phyloP scores from a whole-genome alignment of 331 rosid genomes.

The Pyrus hybrid region DNA sequence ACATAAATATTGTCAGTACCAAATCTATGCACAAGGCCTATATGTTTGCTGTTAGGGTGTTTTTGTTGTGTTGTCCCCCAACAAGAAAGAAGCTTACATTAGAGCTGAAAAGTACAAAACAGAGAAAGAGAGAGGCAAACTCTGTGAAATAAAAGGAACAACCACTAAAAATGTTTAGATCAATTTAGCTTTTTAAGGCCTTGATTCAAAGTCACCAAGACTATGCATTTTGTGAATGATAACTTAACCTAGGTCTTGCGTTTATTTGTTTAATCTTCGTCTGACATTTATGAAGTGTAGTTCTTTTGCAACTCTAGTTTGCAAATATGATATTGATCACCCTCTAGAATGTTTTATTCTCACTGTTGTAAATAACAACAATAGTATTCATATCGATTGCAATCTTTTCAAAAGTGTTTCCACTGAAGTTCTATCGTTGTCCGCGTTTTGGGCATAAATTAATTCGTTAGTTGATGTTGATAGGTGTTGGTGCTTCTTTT shows the following conservation, averaged over 20 bases:
- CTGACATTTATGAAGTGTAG: not conserved
- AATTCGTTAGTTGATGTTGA: slow-evolving; percentile 33
- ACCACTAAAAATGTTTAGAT: not conserved
- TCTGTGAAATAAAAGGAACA: not conserved
- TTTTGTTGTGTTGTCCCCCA: not conserved
- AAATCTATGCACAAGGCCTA: not conserved
- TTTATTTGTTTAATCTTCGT: not conserved
- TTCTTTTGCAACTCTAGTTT: not conserved
- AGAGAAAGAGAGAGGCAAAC: not conserved
- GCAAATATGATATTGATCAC: not conserved
- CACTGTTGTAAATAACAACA: not conserved
- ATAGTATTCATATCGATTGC: not conserved
- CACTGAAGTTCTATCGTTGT: not conserved
- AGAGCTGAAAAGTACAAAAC: not conserved
- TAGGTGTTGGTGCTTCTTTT: slow-evolving; percentile 85
- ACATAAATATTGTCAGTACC: not conserved
- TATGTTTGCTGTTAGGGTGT: not conserved
- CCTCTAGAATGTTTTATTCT: not conserved
- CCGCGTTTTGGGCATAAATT: slow-evolving; percentile 19
- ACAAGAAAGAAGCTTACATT: too few relatives aligned
- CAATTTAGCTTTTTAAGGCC: not conserved
- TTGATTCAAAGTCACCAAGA: not conserved
- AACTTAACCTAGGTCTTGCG: not conserved
- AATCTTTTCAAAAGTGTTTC: not conserved
- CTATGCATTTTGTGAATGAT: not conserved